These are phyloP conservation scores for Teunomyces stri DNA, from an alignment of 805 yeast genomes.

Conservation along the genomic window DNA sequence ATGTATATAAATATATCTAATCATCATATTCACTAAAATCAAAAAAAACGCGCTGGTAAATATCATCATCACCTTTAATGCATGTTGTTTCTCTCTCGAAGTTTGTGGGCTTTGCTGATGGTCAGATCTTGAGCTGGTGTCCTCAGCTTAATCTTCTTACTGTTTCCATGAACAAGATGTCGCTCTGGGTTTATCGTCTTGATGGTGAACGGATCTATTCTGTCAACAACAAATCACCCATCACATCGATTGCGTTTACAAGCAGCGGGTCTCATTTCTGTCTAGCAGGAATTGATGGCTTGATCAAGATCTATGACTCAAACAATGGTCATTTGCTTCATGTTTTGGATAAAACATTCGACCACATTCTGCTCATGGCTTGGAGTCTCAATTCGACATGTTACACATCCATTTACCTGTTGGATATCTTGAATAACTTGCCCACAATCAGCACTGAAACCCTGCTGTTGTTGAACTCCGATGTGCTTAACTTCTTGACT, in stretches of 20 bases:
- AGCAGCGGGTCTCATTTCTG: conserved; percentile 42
- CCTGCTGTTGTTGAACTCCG: conserved; percentile 9
- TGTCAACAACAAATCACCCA: conserved; percentile 33
- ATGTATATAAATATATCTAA: neutral
- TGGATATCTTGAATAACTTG: conserved; percentile 28
- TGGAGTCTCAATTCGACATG: conserved; percentile 12
- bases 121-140: conserved; percentile 44
- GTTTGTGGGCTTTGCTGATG: conserved; percentile 31
- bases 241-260: conserved; percentile 30
- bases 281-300: conserved; percentile 43
- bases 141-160: conserved; percentile 55
- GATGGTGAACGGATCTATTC: conserved; percentile 56
- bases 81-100: conserved; percentile 6
- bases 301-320: conserved; percentile 44
- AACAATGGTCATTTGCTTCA: conserved; percentile 44
- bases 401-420: conserved; percentile 20
- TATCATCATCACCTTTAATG: neutral
- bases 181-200: conserved; percentile 50
- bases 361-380: conserved; percentile 15
- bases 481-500: conserved; percentile 22
- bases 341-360: conserved; percentile 16
- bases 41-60: no score
- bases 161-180: conserved; percentile 48
- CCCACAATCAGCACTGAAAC: conserved; percentile 32
- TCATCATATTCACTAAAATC: no score